Percentiles rank a stretch among this genome's conserved stretches.
phyloP scores from a whole-genome alignment of 495 filamentous ascomycete species.

The Rusavskia elegans region DNA sequence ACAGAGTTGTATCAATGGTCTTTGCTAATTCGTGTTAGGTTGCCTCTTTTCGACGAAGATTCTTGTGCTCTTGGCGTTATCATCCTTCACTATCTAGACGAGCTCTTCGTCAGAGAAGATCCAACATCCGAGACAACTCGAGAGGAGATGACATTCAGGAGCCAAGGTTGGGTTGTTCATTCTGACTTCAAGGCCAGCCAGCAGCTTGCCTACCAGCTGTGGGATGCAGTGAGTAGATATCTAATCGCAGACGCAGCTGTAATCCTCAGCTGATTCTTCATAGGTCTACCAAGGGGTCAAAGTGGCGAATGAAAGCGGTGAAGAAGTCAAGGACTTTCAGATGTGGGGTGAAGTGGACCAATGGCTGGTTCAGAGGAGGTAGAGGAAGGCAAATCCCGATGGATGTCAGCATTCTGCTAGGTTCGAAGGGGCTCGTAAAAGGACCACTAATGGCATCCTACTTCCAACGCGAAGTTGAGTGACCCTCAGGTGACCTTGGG shows the following conservation, averaged over 20 bases:
- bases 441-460: too few relatives aligned
- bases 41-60: conserved; percentile 74
- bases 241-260: neutral
- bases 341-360: conserved; percentile 49
- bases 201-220: conserved; percentile 64
- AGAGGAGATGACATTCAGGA: conserved; percentile 43
- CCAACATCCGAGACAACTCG: conserved; percentile 43
- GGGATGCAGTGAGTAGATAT: conserved; percentile 49
- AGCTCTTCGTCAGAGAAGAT: conserved; percentile 37
- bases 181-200: conserved; percentile 63
- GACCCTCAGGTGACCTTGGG: neutral
- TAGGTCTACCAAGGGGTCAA: conserved; percentile 52
- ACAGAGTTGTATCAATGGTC: neutral
- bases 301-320: conserved; percentile 27
- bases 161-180: conserved; percentile 60
- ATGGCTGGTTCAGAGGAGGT: conserved; percentile 42
- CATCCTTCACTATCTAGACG: conserved; percentile 85
- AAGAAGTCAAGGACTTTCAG: conserved; percentile 44
- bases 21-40: conserved; percentile 32
- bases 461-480: neutral
- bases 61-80: conserved; percentile 80
- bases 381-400: conserved; percentile 1
- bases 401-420: too few relatives aligned
- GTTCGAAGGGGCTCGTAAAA: too few relatives aligned
- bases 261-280: neutral